These are phyloP conservation scores for Solanum chacoense DNA, from an alignment of 305 asterid genomes.

Conservation along the genomic window DNA sequence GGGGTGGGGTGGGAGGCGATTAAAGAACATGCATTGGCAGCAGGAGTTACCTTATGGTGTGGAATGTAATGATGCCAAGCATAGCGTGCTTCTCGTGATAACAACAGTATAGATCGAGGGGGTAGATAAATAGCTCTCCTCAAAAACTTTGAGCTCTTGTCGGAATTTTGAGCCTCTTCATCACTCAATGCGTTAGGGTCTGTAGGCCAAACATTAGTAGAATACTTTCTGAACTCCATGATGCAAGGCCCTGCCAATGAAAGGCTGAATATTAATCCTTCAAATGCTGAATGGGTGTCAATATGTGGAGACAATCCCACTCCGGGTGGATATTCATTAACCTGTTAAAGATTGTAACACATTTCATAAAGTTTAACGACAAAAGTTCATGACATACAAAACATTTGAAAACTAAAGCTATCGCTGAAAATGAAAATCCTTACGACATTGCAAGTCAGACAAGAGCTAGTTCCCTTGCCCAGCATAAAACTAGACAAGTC, in stretches of 20 bases:
- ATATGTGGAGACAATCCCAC: constrained; percentile 96
- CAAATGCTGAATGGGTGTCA: constrained; percentile 98
- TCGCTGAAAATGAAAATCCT: neutral
- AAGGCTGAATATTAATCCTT: constrained; percentile 79
- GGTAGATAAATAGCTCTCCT: constrained; percentile 83
- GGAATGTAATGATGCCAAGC: constrained; percentile 99
- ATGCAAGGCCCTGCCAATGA: constrained; percentile 92
- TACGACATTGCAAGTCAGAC: neutral
- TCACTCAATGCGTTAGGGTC: constrained; percentile 24
- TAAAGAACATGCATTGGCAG: neutral
- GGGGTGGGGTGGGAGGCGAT: neutral
- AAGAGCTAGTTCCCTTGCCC: neutral
- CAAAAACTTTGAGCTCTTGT: constrained; percentile 25
- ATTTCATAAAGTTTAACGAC: neutral
- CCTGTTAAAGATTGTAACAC: constrained; percentile 32
- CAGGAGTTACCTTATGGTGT: constrained; percentile 69
- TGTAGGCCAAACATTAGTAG: constrained; percentile 46
- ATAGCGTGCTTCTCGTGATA: constrained; percentile 88
- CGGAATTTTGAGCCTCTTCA: constrained; percentile 20
- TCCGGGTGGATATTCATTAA: constrained; percentile 89
- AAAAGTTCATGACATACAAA: neutral
- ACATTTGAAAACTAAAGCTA: neutral
- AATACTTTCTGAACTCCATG: constrained; percentile 90
- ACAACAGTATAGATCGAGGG: constrained; percentile 72
- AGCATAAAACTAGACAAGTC: neutral